These are phyloP conservation scores for Kalaharituber pfeilii DNA, from an alignment of 2,329 filamentous ascomycete genomes.

Conservation along the genomic window DNA sequence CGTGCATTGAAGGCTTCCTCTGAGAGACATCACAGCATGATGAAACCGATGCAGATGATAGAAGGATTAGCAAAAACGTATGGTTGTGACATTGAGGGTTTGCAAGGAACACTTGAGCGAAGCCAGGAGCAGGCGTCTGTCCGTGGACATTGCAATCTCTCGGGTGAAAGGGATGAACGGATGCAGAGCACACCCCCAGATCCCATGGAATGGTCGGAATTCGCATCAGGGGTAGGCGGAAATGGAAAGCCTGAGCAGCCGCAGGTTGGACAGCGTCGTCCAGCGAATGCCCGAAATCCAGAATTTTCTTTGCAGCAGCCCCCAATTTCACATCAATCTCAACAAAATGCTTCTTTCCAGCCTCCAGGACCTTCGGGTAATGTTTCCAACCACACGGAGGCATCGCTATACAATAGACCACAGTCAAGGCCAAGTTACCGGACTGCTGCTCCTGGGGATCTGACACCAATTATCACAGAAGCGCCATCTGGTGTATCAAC, in stretches of 20 bases:
- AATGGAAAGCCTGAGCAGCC: background rate
- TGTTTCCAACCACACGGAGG: too few relatives aligned
- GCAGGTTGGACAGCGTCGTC: background rate
- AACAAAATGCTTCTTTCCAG: background rate
- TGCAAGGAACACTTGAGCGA: background rate
- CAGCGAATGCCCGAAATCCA: background rate
- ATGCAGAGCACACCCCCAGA: background rate
- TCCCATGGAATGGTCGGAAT: background rate
- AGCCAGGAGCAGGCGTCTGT: background rate
- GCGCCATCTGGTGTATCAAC: background rate
- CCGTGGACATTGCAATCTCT: too few relatives aligned
- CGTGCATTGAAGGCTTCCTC: conserved; percentile 17
- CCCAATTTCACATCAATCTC: background rate
- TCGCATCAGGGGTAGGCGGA: background rate
- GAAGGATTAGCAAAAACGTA: conserved; percentile 20
- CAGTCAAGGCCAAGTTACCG: background rate
- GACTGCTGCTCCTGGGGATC: background rate
- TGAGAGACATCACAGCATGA: conserved; percentile 12
- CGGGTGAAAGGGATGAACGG: background rate
- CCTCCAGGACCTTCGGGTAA: too few relatives aligned
- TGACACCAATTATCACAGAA: background rate
- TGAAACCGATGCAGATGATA: conserved; percentile 18
- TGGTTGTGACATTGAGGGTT: conserved; percentile 5
- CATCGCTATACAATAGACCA: background rate
- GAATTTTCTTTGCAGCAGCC: background rate